Conservation (phyloP, 805 yeast species). For the Sporopachydermia lactativora region DNA sequence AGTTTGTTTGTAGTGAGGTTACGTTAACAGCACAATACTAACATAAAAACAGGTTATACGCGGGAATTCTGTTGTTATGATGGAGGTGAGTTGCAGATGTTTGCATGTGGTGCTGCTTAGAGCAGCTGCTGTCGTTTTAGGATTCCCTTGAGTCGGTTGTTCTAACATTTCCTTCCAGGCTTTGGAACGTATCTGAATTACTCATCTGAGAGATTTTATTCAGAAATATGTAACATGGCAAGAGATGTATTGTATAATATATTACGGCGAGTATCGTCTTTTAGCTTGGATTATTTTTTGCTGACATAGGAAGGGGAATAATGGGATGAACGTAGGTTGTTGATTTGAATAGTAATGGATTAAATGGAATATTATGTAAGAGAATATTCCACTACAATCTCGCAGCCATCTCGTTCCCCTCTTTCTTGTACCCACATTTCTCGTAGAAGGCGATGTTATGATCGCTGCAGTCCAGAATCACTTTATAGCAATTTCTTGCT, state of each 20-base stretch:
- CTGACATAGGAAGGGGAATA: no score
- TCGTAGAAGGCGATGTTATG: slow-evolving; percentile 75
- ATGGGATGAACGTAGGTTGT: no score
- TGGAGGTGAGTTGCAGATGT: slow-evolving; percentile 44
- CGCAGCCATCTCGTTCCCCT: slow-evolving; percentile 22
- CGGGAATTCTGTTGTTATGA: slow-evolving; percentile 64
- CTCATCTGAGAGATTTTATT: no score
- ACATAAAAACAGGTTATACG: slow-evolving; percentile 31
- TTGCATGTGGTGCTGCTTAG: background rate
- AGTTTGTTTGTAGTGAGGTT: slow-evolving; percentile 10
- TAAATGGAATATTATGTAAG: no score
- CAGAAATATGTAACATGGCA: no score
- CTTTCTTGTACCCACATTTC: slow-evolving; percentile 63
- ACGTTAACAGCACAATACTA: slow-evolving; percentile 17
- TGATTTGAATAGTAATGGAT: no score
- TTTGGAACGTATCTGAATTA: no score
- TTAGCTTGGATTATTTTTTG: no score
- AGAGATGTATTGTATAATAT: no score
- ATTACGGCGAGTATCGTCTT: no score
- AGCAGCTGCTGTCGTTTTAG: background rate
- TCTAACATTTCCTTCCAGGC: no score
- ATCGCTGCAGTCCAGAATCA: slow-evolving; percentile 79
- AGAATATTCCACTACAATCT: slow-evolving; percentile 2
- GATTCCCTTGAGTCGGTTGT: no score
- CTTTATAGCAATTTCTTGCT: slow-evolving; percentile 64